Base-by-base conservation (phyloP, 2,329 filamentous ascomycete species). In the Sporothrix phasma region DNA sequence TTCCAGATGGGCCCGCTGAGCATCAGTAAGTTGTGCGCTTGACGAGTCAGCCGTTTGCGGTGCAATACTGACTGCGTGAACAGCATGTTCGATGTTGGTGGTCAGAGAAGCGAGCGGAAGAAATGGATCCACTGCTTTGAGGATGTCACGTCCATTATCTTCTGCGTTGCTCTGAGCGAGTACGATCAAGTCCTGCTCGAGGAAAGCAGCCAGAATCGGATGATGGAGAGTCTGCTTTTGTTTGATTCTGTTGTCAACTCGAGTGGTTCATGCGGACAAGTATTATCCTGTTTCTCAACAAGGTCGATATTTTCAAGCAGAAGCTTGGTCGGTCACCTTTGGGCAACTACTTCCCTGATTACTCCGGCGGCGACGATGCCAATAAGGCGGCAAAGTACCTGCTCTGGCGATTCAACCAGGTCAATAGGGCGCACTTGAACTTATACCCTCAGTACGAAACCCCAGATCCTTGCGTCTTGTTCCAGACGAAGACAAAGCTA, bases 51-150 rank as follows among this genome's bases (percentile, higher is more conserved):
- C 4, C 26, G 8, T 17, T 17, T 22, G 6, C 26, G 5, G 15
- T 24, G 2, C 15, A 13, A 19, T n/a, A 2, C 64, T 63, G 51
- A 65, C 41, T 15, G 13, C 13, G 10, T n/a, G 3, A 31, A 26
- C 73, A 97, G 93, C 79, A 99, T 99, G 94, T 99, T 99, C 74
- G 94, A 99, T 75, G 94, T 99, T 4, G 94, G 94, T 67, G 94
- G 94, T 26, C 94, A 99, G 77, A 83, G 94, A 73, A 97, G 93
- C 75, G 94, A 99, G 77, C 85, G 94, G 67, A 99, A 99, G 81
- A 99, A 99, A 79, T 99, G 94, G 94, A 99, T 99, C 73, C 94
- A 99, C 78, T 99, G 94, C 79, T 99, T 99, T 76, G 94, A 99
- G 76, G 97, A 97, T 71, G 94, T 99, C 71, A 99, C 94, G 49